Evolutionary conservation across 148 eudicot species (phyloP).

Genomic region (Heliosperma pusillum): DNA sequence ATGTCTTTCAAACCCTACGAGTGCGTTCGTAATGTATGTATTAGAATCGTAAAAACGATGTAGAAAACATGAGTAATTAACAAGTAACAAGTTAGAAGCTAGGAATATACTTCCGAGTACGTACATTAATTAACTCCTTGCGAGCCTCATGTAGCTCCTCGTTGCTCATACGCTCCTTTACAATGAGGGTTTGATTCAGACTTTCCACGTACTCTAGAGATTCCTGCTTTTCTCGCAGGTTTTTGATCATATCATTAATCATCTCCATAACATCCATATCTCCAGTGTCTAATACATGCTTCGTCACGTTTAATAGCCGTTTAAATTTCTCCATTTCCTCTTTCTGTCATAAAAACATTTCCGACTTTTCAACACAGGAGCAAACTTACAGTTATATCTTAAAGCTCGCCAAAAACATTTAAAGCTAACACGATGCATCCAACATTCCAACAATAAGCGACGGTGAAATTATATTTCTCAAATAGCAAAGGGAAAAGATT

Average conservation of each 20-base stretch:
- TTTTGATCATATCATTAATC: conserved; percentile 52
- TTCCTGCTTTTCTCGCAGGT: conserved; percentile 74
- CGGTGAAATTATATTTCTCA: neutral
- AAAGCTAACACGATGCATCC: neutral
- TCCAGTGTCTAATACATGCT: conserved; percentile 74
- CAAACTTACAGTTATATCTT: neutral
- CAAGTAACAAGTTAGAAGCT: neutral
- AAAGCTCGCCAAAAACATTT: neutral
- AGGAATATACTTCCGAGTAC: neutral
- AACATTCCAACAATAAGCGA: neutral
- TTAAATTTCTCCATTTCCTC: conserved; percentile 74
- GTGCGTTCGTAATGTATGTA: conserved; percentile 9
- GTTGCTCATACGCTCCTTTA: conserved; percentile 80
- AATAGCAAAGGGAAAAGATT: conserved; percentile 11
- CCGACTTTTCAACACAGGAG: neutral
- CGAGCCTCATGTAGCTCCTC: conserved; percentile 94
- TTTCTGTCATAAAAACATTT: conserved; percentile 39
- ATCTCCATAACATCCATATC: conserved; percentile 69
- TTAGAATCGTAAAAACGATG: conserved; percentile 4
- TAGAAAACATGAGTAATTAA: neutral
- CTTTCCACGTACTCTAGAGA: conserved; percentile 58
- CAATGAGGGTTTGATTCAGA: conserved; percentile 72
- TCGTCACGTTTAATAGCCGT: conserved; percentile 70
- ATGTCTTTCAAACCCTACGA: too few relatives aligned
- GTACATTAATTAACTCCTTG: conserved; percentile 79